Conservation (phyloP, 2,329 filamentous ascomycete genomes). For the Epichloe sibirici region DNA sequence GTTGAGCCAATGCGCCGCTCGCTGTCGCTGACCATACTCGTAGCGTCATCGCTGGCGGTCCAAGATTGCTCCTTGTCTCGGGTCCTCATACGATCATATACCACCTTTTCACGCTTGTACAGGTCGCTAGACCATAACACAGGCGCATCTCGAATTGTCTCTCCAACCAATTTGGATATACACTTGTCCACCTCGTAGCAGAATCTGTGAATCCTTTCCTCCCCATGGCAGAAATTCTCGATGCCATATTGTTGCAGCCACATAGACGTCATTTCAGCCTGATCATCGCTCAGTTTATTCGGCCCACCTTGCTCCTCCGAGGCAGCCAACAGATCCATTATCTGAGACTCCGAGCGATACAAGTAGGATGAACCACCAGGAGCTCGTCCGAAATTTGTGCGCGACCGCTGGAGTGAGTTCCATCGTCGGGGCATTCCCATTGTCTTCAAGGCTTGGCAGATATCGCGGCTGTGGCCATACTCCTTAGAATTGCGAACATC, state of each 20-base stretch:
- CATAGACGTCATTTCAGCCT: constrained; percentile 69
- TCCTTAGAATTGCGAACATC: constrained; percentile 82
- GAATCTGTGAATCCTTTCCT: constrained; percentile 89
- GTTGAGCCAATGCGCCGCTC: constrained; percentile 34
- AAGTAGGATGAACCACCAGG: constrained; percentile 49
- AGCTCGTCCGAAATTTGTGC: constrained; percentile 34
- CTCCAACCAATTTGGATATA: constrained; percentile 73
- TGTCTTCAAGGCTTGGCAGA: constrained; percentile 77
- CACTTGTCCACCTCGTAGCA: constrained; percentile 82
- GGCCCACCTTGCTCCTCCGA: constrained; percentile 74
- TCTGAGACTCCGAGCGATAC: constrained; percentile 70
- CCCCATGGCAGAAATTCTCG: constrained; percentile 87
- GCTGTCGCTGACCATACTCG: constrained; percentile 43
- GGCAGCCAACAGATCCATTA: constrained; percentile 78
- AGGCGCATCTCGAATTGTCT: constrained; percentile 71
- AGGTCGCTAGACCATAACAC: constrained; percentile 89
- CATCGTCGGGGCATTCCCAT: constrained; percentile 62
- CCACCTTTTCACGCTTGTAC: constrained; percentile 63
- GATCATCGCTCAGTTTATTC: constrained; percentile 92
- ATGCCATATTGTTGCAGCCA: constrained; percentile 77
- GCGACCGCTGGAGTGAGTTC: constrained; percentile 37
- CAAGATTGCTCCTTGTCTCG: constrained; percentile 36
- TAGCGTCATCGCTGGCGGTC: constrained; percentile 32
- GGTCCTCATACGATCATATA: constrained; percentile 35
- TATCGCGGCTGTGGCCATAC: constrained; percentile 77